phyloP scores from a whole-genome alignment of 345 rosid species.

The Eucalyptus erythrocorys region DNA sequence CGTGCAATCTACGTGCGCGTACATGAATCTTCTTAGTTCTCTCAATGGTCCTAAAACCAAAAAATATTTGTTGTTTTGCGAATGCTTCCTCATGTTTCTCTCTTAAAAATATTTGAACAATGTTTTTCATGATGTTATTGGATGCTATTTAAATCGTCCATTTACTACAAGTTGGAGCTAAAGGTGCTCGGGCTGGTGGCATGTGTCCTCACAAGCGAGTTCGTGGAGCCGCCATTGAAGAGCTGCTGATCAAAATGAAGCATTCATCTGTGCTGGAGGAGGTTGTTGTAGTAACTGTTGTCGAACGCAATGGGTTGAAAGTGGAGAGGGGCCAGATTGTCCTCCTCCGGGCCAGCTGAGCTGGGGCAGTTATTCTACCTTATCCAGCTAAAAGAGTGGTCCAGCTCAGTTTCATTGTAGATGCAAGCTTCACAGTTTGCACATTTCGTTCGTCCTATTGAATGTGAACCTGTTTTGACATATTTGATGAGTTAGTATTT shows the following conservation, averaged over 20 bases:
- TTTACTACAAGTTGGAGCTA: too few species aligned
- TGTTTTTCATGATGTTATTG: too few species aligned
- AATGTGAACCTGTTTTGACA: conserved; percentile 38
- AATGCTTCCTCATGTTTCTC: too few species aligned
- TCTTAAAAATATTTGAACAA: too few species aligned
- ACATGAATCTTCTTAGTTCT: too few species aligned
- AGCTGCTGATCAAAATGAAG: conserved; percentile 86
- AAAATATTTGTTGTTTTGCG: too few species aligned
- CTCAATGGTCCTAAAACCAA: too few species aligned
- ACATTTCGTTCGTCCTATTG: conserved; percentile 69
- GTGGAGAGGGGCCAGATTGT: conserved; percentile 53
- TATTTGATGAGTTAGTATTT: background rate
- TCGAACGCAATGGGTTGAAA: conserved; percentile 30
- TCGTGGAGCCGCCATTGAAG: too few species aligned
- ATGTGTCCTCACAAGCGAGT: too few species aligned
- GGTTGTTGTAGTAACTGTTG: conserved; percentile 56
- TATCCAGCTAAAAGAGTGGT: conserved; percentile 29
- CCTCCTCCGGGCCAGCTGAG: conserved; percentile 20
- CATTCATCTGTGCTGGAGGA: conserved; percentile 38
- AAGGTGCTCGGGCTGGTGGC: too few species aligned
- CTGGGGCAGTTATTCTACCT: conserved; percentile 33
- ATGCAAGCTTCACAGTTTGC: conserved; percentile 34
- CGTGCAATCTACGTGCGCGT: too few species aligned
- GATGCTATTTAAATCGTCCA: too few species aligned
- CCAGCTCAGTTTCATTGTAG: conserved; percentile 59